A percentile compares a stretch with the other conserved stretches of the same genome.
phyloP scores from a whole-genome alignment of 2,329 filamentous ascomycete genomes.

The Fusarium austroafricanum region DNA sequence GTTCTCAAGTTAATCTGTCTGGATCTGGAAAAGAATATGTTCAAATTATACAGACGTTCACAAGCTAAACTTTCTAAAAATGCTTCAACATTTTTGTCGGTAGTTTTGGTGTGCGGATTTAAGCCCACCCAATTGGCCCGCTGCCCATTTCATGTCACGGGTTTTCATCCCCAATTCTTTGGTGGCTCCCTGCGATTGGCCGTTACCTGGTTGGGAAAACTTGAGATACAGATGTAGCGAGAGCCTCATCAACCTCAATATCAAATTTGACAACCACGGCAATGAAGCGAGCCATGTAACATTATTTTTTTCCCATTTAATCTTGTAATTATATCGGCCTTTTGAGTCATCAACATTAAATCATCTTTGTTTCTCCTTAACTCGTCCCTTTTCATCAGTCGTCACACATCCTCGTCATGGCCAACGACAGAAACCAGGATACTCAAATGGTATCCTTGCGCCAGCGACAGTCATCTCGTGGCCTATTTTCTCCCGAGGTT shows the following conservation, averaged over 20 bases:
- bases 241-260: slow-evolving; percentile 33
- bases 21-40: too few species aligned
- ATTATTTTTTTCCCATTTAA: slow-evolving; percentile 14
- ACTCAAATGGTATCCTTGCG: slow-evolving; percentile 37
- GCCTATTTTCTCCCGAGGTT: slow-evolving; percentile 58
- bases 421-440: slow-evolving; percentile 29
- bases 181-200: slow-evolving; percentile 24
- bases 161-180: slow-evolving; percentile 27
- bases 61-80: background rate
- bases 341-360: background rate
- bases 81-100: slow-evolving; percentile 4
- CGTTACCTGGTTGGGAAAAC: slow-evolving; percentile 28
- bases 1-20: too few species aligned
- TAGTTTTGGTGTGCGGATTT: slow-evolving; percentile 22
- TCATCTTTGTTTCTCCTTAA: background rate
- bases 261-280: slow-evolving; percentile 10
- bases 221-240: slow-evolving; percentile 12
- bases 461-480: slow-evolving; percentile 47
- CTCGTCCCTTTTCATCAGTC: background rate
- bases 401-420: slow-evolving; percentile 27
- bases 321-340: slow-evolving; percentile 21
- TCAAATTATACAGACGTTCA: background rate
- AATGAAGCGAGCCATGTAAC: slow-evolving; percentile 37
- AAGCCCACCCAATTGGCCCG: slow-evolving; percentile 21
- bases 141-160: slow-evolving; percentile 39